Evolutionary conservation across 2,329 filamentous ascomycete genomes (phyloP).

Genomic region (Dothiorella sarmentorum): DNA sequence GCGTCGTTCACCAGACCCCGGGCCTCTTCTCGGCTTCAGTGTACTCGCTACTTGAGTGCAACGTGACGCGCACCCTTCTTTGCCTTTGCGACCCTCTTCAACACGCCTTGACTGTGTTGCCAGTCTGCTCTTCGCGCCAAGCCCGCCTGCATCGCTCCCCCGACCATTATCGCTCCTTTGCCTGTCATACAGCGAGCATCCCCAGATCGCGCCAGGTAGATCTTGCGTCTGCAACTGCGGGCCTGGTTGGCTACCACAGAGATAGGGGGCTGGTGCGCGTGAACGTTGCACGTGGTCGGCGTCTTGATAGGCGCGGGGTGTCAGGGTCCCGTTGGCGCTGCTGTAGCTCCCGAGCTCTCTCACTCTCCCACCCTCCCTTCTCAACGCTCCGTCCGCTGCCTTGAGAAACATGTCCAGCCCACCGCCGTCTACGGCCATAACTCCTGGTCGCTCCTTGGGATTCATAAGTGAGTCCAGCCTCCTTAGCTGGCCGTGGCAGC

Average conservation of each 20-base stretch:
- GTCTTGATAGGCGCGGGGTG: conserved; percentile 7
- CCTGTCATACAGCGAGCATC: neutral
- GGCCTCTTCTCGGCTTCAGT: neutral
- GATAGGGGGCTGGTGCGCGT: conserved; percentile 5
- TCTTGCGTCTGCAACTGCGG: neutral
- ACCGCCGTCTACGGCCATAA: conserved; percentile 18
- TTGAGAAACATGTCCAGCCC: conserved; percentile 12
- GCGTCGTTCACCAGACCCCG: neutral
- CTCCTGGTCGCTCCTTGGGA: conserved; percentile 33
- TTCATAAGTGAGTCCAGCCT: conserved; percentile 36
- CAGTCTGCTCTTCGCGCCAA: neutral
- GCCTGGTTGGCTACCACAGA: neutral
- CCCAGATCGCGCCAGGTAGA: neutral
- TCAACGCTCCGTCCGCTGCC: neutral
- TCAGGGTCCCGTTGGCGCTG: conserved; percentile 11
- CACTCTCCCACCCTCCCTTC: neutral
- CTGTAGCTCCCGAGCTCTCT: neutral
- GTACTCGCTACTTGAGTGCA: neutral
- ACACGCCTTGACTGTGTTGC: neutral
- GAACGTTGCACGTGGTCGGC: conserved; percentile 7
- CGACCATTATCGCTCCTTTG: neutral
- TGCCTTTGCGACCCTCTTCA: neutral
- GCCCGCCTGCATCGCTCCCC: neutral
- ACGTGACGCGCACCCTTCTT: neutral
- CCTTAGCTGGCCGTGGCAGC: neutral